Evolutionary conservation across 2,329 filamentous ascomycete genomes (phyloP).

Genomic region (Botrytis paeoniae): DNA sequence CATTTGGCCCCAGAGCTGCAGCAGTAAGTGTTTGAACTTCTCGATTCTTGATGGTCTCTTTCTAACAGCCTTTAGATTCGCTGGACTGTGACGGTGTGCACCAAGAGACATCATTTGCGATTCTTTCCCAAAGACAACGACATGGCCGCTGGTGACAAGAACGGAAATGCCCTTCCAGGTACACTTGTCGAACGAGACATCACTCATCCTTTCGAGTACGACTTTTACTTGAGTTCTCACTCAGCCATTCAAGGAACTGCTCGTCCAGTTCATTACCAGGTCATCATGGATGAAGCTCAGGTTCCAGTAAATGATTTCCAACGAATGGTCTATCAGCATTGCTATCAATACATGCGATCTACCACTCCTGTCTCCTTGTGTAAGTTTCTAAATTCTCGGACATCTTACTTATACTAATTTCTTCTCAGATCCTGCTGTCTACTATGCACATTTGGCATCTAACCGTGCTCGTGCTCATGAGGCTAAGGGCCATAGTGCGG

Average conservation of each 20-base stretch:
- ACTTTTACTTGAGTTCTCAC: conserved; percentile 66
- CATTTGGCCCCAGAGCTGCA: conserved; percentile 35
- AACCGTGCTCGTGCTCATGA: conserved; percentile 77
- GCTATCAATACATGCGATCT: conserved; percentile 87
- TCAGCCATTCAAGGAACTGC: conserved; percentile 91
- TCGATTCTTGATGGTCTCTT: not conserved
- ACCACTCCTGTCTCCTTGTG: conserved; percentile 79
- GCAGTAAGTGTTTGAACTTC: conserved; percentile 21
- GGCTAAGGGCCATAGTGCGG: conserved; percentile 44
- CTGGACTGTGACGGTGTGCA: conserved; percentile 83
- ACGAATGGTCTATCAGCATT: conserved; percentile 90
- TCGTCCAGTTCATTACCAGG: conserved; percentile 87
- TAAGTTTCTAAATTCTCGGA: conserved; percentile 44
- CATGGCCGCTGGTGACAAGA: conserved; percentile 58
- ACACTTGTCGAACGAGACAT: conserved; percentile 84
- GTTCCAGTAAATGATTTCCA: conserved; percentile 69
- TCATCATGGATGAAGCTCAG: conserved; percentile 77
- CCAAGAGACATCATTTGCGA: conserved; percentile 91
- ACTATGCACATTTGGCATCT: conserved; percentile 91
- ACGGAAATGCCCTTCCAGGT: conserved; percentile 80
- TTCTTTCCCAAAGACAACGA: conserved; percentile 72
- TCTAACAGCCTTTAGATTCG: conserved; percentile 42
- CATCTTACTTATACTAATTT: conserved; percentile 20
- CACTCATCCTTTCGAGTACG: conserved; percentile 87
- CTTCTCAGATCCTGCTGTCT: conserved; percentile 70